Evolutionary conservation across 805 yeast species (phyloP).

Genomic region (Kluyveromyces nonfermentans): DNA sequence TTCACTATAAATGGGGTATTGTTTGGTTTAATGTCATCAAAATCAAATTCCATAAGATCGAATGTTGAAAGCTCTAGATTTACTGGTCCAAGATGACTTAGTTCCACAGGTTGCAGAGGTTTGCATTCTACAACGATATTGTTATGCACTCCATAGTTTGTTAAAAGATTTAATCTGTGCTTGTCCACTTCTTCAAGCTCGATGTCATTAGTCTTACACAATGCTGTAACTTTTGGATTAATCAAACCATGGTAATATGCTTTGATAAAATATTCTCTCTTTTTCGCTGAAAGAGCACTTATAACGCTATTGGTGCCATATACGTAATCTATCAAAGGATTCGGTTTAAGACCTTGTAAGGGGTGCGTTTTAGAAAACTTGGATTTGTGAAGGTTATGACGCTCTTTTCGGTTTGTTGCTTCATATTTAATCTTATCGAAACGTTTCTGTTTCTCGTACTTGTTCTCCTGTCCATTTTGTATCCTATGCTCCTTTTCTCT

Average conservation of each 20-base stretch:
- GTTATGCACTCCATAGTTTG: constrained; percentile 69
- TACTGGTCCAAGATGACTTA: constrained; percentile 25
- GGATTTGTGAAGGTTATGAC: constrained; percentile 4
- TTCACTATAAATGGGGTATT: constrained; percentile 22
- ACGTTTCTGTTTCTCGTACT: constrained; percentile 12
- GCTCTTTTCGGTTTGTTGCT: constrained; percentile 5
- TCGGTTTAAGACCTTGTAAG: constrained; percentile 18
- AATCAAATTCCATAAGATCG: constrained; percentile 5
- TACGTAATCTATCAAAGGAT: constrained; percentile 55
- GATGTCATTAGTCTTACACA: constrained; percentile 34
- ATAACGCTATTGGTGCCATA: constrained; percentile 70
- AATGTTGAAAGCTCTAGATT: constrained; percentile 12
- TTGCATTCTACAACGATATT: constrained; percentile 66
- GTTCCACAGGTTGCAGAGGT: constrained; percentile 20
- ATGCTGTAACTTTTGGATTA: constrained; percentile 34
- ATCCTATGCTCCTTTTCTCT: constrained; percentile 26
- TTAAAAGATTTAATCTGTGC: constrained; percentile 49
- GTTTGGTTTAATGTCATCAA: constrained; percentile 12
- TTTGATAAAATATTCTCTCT: constrained; percentile 43
- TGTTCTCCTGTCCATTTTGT: constrained; percentile 10
- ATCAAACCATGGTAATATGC: constrained; percentile 39
- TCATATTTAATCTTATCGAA: constrained; percentile 9
- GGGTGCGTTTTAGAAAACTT: constrained; percentile 8
- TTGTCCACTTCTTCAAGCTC: constrained; percentile 18
- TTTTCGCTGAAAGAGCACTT: constrained; percentile 53